These are phyloP conservation scores for Colletotrichum ledebouriae DNA, from an alignment of 2,329 filamentous ascomycete species.

Conservation along the genomic window DNA sequence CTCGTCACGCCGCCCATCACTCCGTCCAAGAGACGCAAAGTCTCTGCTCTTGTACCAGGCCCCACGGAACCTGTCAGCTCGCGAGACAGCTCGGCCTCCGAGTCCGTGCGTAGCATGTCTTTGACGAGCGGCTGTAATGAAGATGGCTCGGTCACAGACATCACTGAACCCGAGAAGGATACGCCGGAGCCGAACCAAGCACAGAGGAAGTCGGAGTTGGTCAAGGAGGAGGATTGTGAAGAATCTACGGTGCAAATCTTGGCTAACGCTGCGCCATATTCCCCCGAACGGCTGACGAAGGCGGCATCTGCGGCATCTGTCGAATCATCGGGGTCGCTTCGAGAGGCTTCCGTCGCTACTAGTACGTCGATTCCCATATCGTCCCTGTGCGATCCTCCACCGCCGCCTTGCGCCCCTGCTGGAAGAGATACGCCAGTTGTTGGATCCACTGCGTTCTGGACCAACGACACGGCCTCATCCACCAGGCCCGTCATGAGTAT, in stretches of 20 bases:
- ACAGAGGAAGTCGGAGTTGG: conserved; percentile 48
- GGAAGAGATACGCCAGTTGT: not conserved
- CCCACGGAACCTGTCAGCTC: conserved; percentile 48
- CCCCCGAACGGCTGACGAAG: conserved; percentile 1
- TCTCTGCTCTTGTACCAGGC: conserved; percentile 44
- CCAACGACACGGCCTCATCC: not conserved
- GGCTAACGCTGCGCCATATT: conserved; percentile 38
- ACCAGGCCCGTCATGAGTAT: conserved; percentile 34
- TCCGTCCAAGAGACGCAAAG: conserved; percentile 65
- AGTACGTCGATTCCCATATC: conserved; percentile 38
- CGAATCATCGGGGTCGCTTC: not conserved
- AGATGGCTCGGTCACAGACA: conserved; percentile 56
- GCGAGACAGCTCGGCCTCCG: conserved; percentile 55
- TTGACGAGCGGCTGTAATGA: conserved; percentile 51
- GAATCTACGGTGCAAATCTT: conserved; percentile 39
- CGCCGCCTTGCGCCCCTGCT: conserved; percentile 20
- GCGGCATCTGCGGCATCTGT: not conserved
- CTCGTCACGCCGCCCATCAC: conserved; percentile 69
- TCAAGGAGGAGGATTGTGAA: conserved; percentile 53
- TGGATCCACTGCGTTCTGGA: conserved; percentile 14
- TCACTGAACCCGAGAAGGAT: conserved; percentile 65
- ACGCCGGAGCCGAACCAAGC: conserved; percentile 55
- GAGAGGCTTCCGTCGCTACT: conserved; percentile 17
- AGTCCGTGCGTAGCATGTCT: conserved; percentile 48
- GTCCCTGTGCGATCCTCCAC: conserved; percentile 38